Base-by-base conservation (phyloP, 2,329 filamentous ascomycete species). In the Hirsutella thompsonii region DNA sequence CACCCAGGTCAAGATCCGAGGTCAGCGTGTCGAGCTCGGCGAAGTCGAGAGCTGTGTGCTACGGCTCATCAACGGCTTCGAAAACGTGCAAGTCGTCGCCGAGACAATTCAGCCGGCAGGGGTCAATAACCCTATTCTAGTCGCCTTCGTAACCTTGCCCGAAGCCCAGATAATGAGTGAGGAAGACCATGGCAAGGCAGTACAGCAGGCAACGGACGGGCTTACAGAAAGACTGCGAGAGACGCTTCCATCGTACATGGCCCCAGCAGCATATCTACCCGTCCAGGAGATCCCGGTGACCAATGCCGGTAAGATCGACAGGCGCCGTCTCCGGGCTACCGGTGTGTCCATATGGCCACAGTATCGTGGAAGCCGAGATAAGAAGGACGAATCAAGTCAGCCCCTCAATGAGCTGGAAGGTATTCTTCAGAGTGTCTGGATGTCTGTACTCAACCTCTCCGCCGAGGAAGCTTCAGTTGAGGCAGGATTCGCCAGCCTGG, bases 401-500 rank as follows among this genome's bases (percentile, higher is more conserved):
- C 29, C 34, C 5, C 37, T 37, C 20, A 36, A 39, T 9, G 36
- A 43, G 19, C 16, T 37, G 3, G 41, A 45, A 18, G 16, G 28
- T 1, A 34, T 39, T 20, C 14, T 46, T 5, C 35, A 36, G 10
- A 36, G 36, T 8, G 44, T 68, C 14, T 70, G 64, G 59, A 55
- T 60, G 1, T 52, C 58, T 19, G 55, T 68, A 0, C 55, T 72
- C 4, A 59, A 63, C 38, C 45, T 65, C 4, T 42, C 55, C 0
- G 43, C 53, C 0, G 51, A 52, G 0, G 47, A 56, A 2, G 49
- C 63, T 20, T 49, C 54, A 1, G 39, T 52, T 1, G 52, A 58
- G 11, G 51, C 55, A 21, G 56, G 55, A 37, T 67, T 69, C 39
- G 52, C 66, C n/a, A 48, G 48, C 10, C 48, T 66, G 0, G 66